Evolutionary conservation across 1,139 yeast genomes (phyloP), one percentile per base, ranked within the genome.

Genomic region (Diutina sp.): DNA sequence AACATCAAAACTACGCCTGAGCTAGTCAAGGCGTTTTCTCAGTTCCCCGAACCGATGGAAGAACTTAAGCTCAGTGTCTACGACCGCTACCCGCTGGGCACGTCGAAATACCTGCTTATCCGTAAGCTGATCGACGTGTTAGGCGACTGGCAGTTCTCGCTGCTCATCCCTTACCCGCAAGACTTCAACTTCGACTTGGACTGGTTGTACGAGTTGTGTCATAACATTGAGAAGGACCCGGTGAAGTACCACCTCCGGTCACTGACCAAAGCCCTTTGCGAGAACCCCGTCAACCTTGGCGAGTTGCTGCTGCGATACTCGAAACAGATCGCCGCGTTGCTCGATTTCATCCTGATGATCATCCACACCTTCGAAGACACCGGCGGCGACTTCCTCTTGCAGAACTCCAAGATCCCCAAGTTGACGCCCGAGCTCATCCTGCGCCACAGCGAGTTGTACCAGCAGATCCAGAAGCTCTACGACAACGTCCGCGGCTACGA

Each of bases 31-130:
- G 63, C 62, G 35, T 80, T 77, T 60, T 66, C 65, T 21, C 59
- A 61, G 12, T 78, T 79, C 58, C 83, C 83, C 1, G 71, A 68
- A 3, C 79, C 81, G 3, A 65, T 69, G 18, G 64, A 64, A 7
- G 79, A 77, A 61, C 67, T 80, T 54, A 72, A 70, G 58, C 67
- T 67, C 8, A 69, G 73, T 55, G 74, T 79, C 0, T 71, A 70
- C 48, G 76, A 72, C 46, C 71, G 83, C 57, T 79, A 76, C 58
- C 85, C 85, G 0, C 77, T 80, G 46, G 84, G 85, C 0, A 77
- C 83, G 1, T 78, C 83, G 11, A 78, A 76, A 62, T 75, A 73
- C 61, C 72, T 77, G 4, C 64, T 80, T 28, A 67, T 78, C 21
- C 71, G 77, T 46, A 78, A 72, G 58, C 65, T 76, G 2, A 63